Percentiles rank a stretch among this genome's conserved stretches.
Conservation (phyloP, 208 protist genomes). For the Acanthamoeba lenticulata region DNA sequence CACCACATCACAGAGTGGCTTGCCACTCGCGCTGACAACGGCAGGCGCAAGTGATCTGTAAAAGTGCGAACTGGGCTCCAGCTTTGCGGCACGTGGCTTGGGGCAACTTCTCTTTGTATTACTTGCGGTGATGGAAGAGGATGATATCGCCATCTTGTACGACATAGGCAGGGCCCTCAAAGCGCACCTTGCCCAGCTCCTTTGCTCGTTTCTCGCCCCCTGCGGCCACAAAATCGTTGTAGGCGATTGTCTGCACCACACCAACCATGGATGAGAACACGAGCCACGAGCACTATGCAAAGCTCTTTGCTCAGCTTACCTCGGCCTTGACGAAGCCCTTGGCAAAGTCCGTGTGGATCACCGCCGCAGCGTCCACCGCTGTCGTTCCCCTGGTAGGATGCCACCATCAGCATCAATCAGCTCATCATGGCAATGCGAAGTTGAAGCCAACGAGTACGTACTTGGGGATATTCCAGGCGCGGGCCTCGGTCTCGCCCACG, state of each 20-base stretch:
- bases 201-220: constrained; percentile 10
- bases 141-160: constrained; percentile 7
- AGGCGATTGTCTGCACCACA: neutral
- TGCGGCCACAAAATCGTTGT: neutral
- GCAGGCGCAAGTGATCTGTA: no score
- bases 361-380: neutral
- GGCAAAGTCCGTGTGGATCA: constrained; percentile 8
- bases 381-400: neutral
- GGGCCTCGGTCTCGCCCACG: neutral
- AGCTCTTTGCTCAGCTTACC: neutral
- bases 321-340: constrained; percentile 37
- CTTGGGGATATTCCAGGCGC: neutral
- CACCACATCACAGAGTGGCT: neutral
- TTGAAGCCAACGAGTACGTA: neutral
- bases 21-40: no score
- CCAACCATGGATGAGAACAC: neutral
- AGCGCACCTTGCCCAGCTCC: neutral
- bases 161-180: neutral
- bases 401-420: no score
- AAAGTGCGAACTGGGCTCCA: no score
- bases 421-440: no score
- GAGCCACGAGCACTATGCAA: no score
- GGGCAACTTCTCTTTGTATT: neutral
- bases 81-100: no score
- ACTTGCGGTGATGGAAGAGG: neutral